Evolutionary conservation across 805 yeast genomes (phyloP), one percentile per base, ranked within the genome.

Genomic region (Kregervanrija fluxuum): DNA sequence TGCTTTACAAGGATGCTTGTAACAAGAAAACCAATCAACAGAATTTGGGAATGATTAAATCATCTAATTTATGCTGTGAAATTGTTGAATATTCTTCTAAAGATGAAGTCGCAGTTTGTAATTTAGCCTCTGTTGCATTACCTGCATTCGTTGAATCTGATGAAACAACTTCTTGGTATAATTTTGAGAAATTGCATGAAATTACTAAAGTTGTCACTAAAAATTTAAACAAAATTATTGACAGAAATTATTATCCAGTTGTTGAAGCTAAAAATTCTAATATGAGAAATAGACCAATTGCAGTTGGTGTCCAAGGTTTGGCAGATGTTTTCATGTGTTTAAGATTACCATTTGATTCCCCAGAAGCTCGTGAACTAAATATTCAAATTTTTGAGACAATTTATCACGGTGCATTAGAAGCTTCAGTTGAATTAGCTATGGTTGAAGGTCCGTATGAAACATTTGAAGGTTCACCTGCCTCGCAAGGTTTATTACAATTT

Each of bases 1-100:
- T 77, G 81, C 66, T 77, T 54, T 77, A 77, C 66, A 77, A 77
- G 61, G 82, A 77, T 63, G 77, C 82, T 11, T 77, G 82, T 63
- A 77, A 77, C 64, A 54, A 61, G 52, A 77, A 77, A 63, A 66
- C 80, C 44, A 77, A 77, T 64, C 82, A 77, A 61, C 70, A 75
- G 70, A 77, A 77, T 61, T 67, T 77, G 60, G 82, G 82, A 55
- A 62, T 70, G 35, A 77, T 77, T 60, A 77, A 77, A 59, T 75
- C 81, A 6, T 77, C 82, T 35, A 77, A 77, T 61, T 72, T 77
- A 62, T 77, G 82, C 60, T 75, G 81, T 60, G 82, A 77, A 63
- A 74, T 77, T 59, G 82, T 77, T 49, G 82, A 77, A 62, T 76
- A 75, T 59, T 76, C 81, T 11, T 60, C 73, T 32, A 75, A 77